These are phyloP conservation scores for Graphilbum sp. DNA, from an alignment of 2,329 filamentous ascomycete genomes.

Conservation along the genomic window DNA sequence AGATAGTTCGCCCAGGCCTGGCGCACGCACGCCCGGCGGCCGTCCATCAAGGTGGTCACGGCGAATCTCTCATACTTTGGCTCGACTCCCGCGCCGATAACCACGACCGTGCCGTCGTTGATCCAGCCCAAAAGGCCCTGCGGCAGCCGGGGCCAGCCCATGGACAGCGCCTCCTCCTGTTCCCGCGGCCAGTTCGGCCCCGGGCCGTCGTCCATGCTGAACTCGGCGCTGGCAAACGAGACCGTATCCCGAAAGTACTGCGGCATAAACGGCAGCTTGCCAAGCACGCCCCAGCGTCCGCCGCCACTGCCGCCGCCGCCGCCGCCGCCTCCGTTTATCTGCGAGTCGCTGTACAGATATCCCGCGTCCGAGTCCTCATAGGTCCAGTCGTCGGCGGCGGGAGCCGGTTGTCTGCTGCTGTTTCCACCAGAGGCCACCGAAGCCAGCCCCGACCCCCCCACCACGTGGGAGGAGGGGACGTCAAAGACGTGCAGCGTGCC, in stretches of 20 bases:
- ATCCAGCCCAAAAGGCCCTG: constrained; percentile 83
- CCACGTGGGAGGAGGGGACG: too few species aligned
- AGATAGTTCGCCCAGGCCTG: constrained; percentile 77
- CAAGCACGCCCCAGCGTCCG: constrained; percentile 73
- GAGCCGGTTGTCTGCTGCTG: too few species aligned
- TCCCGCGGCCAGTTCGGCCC: constrained; percentile 16
- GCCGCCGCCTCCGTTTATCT: constrained; percentile 5
- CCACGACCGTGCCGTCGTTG: constrained; percentile 53
- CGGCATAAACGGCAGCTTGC: constrained; percentile 71
- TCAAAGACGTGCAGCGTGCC: constrained; percentile 92
- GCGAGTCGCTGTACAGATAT: constrained; percentile 3
- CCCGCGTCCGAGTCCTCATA: constrained; percentile 8
- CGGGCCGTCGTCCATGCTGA: constrained; percentile 57
- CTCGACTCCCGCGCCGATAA: constrained; percentile 65
- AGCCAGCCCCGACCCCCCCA: too few species aligned
- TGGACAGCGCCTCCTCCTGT: constrained; percentile 22
- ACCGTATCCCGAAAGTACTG: constrained; percentile 81
- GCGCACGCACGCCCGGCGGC: constrained; percentile 47
- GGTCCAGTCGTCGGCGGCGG: constrained; percentile 6
- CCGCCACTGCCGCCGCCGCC: constrained; percentile 19
- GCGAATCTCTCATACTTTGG: constrained; percentile 80
- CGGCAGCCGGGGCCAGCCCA: constrained; percentile 41
- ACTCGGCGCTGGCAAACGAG: constrained; percentile 64
- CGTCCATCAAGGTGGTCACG: constrained; percentile 50
- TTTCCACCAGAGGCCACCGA: too few species aligned